A percentile compares a stretch with the other conserved stretches of the same genome.
Conservation (phyloP, 768 basidiomycete genomes). For the Cystofilobasidium ferigula region DNA sequence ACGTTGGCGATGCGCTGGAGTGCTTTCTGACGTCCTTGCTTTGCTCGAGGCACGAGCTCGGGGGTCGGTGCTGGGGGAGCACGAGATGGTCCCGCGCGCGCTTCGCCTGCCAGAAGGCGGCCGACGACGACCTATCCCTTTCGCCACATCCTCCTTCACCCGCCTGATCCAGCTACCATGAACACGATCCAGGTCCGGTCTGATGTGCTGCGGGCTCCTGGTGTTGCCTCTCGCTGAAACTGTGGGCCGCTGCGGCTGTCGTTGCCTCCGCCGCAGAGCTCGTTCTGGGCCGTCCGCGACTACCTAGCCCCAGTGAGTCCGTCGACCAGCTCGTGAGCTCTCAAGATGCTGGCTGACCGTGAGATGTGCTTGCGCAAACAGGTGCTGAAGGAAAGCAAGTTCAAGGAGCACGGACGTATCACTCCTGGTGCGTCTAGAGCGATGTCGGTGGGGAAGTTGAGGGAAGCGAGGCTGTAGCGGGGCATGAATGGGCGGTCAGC, state of each 20-base stretch:
- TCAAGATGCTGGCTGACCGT: background rate
- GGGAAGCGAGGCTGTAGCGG: too few relatives aligned
- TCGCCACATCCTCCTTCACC: background rate
- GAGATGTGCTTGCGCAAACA: slow-evolving; percentile 36
- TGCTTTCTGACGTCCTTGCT: too few relatives aligned
- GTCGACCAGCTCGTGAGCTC: background rate
- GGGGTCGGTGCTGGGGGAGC: too few relatives aligned
- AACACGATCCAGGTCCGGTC: slow-evolving; percentile 17
- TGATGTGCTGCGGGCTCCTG: too few relatives aligned
- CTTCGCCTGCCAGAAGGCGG: too few relatives aligned
- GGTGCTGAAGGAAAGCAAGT: slow-evolving; percentile 96
- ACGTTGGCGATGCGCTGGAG: too few relatives aligned
- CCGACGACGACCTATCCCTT: background rate
- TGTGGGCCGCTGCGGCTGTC: background rate
- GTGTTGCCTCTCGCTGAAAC: too few relatives aligned
- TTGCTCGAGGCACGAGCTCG: too few relatives aligned
- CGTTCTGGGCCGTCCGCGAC: slow-evolving; percentile 86
- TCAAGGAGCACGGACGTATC: slow-evolving; percentile 95
- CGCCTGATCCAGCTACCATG: background rate
- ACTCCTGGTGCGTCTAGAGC: slow-evolving; percentile 58
- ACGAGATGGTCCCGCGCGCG: too few relatives aligned
- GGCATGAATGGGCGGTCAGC: too few relatives aligned
- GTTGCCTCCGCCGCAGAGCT: slow-evolving; percentile 50
- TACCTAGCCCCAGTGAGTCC: slow-evolving; percentile 53
- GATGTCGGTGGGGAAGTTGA: too few relatives aligned